A percentile compares a stretch with the other conserved stretches of the same genome.
Evolutionary conservation across 441 rosid genomes (phyloP).

Genomic region (Arabidopsis lyrata): DNA sequence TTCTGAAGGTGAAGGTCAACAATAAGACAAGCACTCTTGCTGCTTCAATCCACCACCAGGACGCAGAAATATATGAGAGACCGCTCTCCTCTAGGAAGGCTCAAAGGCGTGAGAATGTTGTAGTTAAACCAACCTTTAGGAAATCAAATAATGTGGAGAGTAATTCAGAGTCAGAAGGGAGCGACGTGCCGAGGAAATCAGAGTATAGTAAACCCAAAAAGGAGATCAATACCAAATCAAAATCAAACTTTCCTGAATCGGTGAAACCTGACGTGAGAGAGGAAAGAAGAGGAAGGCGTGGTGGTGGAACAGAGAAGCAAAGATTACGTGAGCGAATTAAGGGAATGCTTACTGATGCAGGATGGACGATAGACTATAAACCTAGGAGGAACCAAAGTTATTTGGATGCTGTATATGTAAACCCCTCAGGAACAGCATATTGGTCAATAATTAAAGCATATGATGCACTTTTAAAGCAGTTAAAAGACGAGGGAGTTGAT

Average conservation of each 20-base stretch:
- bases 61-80: slow-evolving; percentile 51
- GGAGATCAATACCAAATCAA: slow-evolving; percentile 51
- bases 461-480: slow-evolving; percentile 92
- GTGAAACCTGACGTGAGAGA: slow-evolving; percentile 47
- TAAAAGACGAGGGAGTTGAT: slow-evolving; percentile 65
- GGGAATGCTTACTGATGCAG: slow-evolving; percentile 89
- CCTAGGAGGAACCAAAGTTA: slow-evolving; percentile 97
- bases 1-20: slow-evolving; percentile 55
- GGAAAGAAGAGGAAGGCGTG: slow-evolving; percentile 76
- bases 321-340: slow-evolving; percentile 88
- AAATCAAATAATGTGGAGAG: slow-evolving; percentile 50
- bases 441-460: slow-evolving; percentile 99
- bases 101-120: slow-evolving; percentile 50
- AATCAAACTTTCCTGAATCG: slow-evolving; percentile 52
- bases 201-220: slow-evolving; percentile 48
- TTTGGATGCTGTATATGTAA: slow-evolving; percentile 93
- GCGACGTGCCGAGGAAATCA: slow-evolving; percentile 54
- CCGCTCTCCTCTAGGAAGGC: slow-evolving; percentile 47
- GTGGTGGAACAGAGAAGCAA: slow-evolving; percentile 97
- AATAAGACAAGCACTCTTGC: slow-evolving; percentile 49
- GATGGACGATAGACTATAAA: slow-evolving; percentile 96
- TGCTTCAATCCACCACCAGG: slow-evolving; percentile 26
- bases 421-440: slow-evolving; percentile 88
- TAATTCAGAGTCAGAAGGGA: slow-evolving; percentile 73
- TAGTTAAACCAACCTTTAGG: slow-evolving; percentile 46